These are phyloP conservation scores for Anacardium occidentale DNA, from an alignment of 345 rosid genomes.

Conservation along the genomic window DNA sequence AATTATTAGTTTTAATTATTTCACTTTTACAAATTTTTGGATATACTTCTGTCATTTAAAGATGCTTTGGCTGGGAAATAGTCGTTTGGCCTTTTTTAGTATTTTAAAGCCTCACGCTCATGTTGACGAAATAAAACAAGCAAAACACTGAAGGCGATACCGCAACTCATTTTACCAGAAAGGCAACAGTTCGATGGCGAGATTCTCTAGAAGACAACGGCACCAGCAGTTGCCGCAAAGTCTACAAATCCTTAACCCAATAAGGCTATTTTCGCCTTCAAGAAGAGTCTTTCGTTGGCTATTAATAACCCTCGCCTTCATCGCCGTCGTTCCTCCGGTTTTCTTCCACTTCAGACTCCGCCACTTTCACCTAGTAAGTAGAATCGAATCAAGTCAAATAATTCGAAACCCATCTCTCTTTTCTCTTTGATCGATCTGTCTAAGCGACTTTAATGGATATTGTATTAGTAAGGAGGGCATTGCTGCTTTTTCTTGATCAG, in stretches of 20 bases:
- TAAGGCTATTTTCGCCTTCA: constrained; percentile 29
- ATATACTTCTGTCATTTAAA: no score
- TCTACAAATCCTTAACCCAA: not conserved
- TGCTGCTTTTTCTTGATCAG: no score
- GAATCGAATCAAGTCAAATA: not conserved
- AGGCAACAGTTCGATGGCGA: not conserved
- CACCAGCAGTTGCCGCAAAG: not conserved
- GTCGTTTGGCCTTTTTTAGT: no score
- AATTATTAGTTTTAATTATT: no score
- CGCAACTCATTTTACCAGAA: no score
- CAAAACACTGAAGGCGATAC: no score
- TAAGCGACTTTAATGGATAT: no score
- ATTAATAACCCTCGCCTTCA: constrained; percentile 50
- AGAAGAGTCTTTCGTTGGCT: constrained; percentile 44
- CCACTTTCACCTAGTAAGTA: constrained; percentile 52
- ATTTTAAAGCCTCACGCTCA: no score
- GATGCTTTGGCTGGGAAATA: no score
- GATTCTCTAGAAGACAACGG: constrained; percentile 13
- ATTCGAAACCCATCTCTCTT: not conserved
- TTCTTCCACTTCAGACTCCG: constrained; percentile 86
- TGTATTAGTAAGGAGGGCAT: no score
- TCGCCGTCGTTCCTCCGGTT: constrained; percentile 77
- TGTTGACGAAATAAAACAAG: no score
- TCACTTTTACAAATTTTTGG: no score
- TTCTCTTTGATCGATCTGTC: not conserved